Evolutionary conservation across 257 asterid genomes (phyloP), one percentile per base, ranked within the genome.

Genomic region (Gardenia jasminoides): DNA sequence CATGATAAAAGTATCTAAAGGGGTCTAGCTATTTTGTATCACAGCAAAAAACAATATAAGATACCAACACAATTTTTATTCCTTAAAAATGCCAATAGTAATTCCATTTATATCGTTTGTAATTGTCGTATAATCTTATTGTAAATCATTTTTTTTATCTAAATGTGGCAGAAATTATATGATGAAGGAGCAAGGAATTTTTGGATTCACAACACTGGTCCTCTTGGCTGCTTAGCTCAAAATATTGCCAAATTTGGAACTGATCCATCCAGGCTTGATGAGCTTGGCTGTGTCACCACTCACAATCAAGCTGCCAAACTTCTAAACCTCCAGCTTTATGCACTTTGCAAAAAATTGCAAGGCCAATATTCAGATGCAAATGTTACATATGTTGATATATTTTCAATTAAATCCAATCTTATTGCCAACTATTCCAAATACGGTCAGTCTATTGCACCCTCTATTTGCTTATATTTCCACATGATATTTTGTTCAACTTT

Each of bases 181-280:
- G 91, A 91, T n/a, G 87, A 89, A 87, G 97, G 98, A 76, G 96
- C 91, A 75, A 86, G 97, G 77, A 85, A 87, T 74, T 96, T 92
- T 69, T 96, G 99, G 98, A 89, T 96, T 78, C 98, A 93, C 79
- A 93, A 93, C 85, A 93, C 98, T 19, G 98, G 96, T 28, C 99
- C 99, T 16, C 88, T 96, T 2, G 98, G 98, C 33, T 96, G 99
- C 91, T 88, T 96, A 80, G 85, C 97, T 74, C 98, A 92, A 48
- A 93, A 92, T 76, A 85, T 93, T 39, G 97, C 87, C 2, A 93
- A 89, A 83, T 96, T 93, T 64, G 99, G 98, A 68, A 85, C 81
- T 12, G 98, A 96, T 65, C 81, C 90, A 28, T 85, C 97, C 10
- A 93, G 90, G 91, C 91, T 96, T 67, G 99, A 96, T n/a, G 98